Percentiles rank a stretch among this genome's conserved stretches.
phyloP scores from a whole-genome alignment of 352 stramenopile genomes.

The Phytophthora lateralis region DNA sequence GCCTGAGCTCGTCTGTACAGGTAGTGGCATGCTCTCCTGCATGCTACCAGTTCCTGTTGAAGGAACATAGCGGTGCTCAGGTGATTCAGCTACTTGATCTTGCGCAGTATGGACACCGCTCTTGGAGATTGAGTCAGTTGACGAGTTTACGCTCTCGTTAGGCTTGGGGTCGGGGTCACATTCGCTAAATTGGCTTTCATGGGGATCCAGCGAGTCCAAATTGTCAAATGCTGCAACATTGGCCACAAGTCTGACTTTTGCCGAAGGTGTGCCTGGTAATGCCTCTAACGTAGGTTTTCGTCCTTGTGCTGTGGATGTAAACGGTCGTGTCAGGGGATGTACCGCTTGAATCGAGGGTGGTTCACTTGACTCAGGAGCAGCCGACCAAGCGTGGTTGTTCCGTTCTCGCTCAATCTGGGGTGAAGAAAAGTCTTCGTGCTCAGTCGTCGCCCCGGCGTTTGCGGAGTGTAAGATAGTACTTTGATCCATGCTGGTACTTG shows the following conservation, averaged over 20 bases:
- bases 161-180: background rate
- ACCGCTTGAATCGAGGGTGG: conserved; percentile 24
- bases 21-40: conserved; percentile 6
- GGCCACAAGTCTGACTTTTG: conserved; percentile 14
- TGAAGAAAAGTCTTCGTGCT: conserved; percentile 1
- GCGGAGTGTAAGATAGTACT: background rate
- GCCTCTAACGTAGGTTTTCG: conserved; percentile 38
- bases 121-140: background rate
- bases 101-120: background rate
- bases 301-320: conserved; percentile 26
- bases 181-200: conserved; percentile 6
- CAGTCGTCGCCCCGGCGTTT: background rate
- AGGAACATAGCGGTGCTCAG: conserved; percentile 24
- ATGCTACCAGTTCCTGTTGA: background rate
- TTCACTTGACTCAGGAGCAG: conserved; percentile 15
- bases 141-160: background rate
- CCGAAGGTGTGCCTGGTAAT: conserved; percentile 22
- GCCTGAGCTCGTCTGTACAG: conserved; percentile 7
- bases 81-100: conserved; percentile 6
- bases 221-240: conserved; percentile 21
- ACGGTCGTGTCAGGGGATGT: conserved; percentile 29
- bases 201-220: conserved; percentile 15
- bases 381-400: conserved; percentile 31
- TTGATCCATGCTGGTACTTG: conserved; percentile 2
- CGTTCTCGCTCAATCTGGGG: conserved; percentile 14